Base-by-base conservation (phyloP, 192 early-diverging fungal species). In the Umbelopsis ramanniana region DNA sequence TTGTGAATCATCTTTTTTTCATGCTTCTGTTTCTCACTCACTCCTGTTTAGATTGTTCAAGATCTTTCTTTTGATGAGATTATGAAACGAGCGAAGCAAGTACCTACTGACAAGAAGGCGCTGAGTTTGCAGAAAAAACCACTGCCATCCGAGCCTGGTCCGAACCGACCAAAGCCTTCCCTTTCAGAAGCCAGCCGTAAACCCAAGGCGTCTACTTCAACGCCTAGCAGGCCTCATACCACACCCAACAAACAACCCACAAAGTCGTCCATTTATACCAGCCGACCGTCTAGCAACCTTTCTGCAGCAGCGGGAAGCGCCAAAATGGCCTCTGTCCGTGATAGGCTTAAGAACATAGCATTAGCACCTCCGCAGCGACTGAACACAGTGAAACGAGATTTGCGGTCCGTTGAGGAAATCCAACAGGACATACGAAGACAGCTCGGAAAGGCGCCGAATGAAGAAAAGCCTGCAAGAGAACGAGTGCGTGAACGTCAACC, bases 311-410 rank as follows among this genome's bases (percentile, higher is more conserved):
- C 26, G 23, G 26, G 29, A 63, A 14, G 33, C 19, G 12, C 57
- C 14, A 35, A 63, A 37, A 17, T 35, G 24, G 33, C 29, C 17
- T 63, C 57, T 0, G 57, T 37, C 1, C 57, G 57, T 19, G 80
- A 77, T 2, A 78, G 79, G 29, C 66, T 78, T 8, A 82, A 85
- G 48, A 72, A 77, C 21, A 22, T 81, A 22, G 76, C 76, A 0
- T 29, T 68, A 5, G 72, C 68, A 3, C 69, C 52, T 15, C 69
- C 73, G 26, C 69, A 79, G 50, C 57, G 52, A 29, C 19, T 74
- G n/a, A 71, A 74, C 24, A 53, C 11, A 21, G n/a, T 43, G 11
- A 74, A 79, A 46, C 69, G 70, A 26, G 77, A 79, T 74, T 45
- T 60, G 14, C 72, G 77, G 21, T 67, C 72, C 2, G 67, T 79